Conservation (phyloP, 805 yeast species). For the Candida yuanshanica region DNA sequence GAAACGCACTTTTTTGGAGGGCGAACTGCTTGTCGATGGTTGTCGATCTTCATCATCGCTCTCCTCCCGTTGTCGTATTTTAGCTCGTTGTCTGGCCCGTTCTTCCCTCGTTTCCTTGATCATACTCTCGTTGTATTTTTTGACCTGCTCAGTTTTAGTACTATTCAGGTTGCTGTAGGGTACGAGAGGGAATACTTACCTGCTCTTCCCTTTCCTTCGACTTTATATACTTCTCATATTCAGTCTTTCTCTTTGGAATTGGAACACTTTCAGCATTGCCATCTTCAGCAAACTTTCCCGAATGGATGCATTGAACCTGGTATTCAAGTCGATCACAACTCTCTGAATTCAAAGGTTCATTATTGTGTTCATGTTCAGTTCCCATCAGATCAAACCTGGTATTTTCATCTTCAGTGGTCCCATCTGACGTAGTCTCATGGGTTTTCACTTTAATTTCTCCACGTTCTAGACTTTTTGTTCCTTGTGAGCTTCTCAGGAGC, state of each 20-base stretch:
- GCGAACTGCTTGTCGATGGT: conserved; percentile 1
- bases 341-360: background rate
- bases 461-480: too few species aligned
- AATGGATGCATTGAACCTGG: background rate
- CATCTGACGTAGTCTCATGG: too few species aligned
- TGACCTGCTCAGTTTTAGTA: conserved; percentile 6
- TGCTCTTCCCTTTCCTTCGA: conserved; percentile 16
- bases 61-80: conserved; percentile 5
- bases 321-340: background rate
- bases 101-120: conserved; percentile 8
- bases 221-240: conserved; percentile 12
- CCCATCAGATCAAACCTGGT: too few species aligned
- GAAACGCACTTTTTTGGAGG: conserved; percentile 12
- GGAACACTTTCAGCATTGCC: conserved; percentile 9
- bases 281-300: background rate
- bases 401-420: too few species aligned
- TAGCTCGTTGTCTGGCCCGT: conserved; percentile 6
- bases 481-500: too few species aligned
- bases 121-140: conserved; percentile 8
- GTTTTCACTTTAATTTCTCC: too few species aligned
- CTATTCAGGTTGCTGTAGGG: background rate
- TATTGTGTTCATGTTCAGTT: too few species aligned
- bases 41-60: conserved; percentile 1
- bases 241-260: conserved; percentile 15
- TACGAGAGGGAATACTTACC: conserved; percentile 3